Conservation (phyloP, 257 asterid species). For the Handroanthus guayacan region DNA sequence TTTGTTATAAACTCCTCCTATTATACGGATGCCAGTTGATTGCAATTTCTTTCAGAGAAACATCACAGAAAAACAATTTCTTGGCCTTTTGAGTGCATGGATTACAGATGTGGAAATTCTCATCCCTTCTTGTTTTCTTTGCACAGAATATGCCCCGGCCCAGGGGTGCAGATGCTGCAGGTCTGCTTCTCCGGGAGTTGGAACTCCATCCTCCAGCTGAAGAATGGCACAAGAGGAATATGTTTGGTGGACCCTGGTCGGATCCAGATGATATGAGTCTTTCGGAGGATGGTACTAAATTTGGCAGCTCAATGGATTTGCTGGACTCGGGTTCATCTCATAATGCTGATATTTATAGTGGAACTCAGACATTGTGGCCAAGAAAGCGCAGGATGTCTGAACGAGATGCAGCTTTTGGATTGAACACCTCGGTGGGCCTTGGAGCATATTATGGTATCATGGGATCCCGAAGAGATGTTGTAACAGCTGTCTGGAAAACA, state of each 20-base stretch:
- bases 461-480: conserved; percentile 99
- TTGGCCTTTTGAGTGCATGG: background rate
- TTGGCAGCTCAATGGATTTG: conserved; percentile 60
- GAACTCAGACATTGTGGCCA: conserved; percentile 94
- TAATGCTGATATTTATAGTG: conserved; percentile 57
- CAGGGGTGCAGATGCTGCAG: conserved; percentile 99
- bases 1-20: conserved; percentile 12
- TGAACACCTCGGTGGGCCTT: conserved; percentile 92
- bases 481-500: conserved; percentile 94
- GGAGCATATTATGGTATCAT: conserved; percentile 98
- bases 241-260: conserved; percentile 99
- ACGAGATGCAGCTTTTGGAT: conserved; percentile 98
- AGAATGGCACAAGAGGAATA: conserved; percentile 98
- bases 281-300: conserved; percentile 57
- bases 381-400: conserved; percentile 97
- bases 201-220: conserved; percentile 99
- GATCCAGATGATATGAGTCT: conserved; percentile 69
- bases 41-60: conserved; percentile 6
- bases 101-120: background rate
- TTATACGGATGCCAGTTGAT: conserved; percentile 28
- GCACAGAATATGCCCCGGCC: conserved; percentile 98
- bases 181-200: conserved; percentile 92
- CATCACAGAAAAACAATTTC: background rate
- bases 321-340: conserved; percentile 60
- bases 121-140: conserved; percentile 15